Percentiles rank a stretch among this genome's conserved stretches.
phyloP scores from a whole-genome alignment of 192 early-diverging fungal genomes.

The Umbelopsis vinacea region DNA sequence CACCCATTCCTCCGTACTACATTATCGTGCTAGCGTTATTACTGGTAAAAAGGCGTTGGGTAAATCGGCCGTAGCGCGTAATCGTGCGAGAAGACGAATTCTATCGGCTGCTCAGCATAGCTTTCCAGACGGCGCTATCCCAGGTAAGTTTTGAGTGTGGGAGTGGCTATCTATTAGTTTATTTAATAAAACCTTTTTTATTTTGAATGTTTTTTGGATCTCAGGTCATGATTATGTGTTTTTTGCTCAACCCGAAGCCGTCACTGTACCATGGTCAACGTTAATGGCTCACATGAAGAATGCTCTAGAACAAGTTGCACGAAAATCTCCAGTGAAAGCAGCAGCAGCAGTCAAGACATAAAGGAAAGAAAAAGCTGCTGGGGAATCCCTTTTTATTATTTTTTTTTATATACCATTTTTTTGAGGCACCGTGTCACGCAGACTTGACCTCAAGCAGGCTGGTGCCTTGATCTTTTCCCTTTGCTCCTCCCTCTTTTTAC shows the following conservation, averaged over 20 bases:
- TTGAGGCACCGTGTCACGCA: constrained; percentile 1
- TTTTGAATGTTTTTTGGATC: no score
- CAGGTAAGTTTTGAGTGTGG: constrained; percentile 8
- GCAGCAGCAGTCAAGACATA: not conserved
- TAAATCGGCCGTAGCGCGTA: constrained; percentile 4
- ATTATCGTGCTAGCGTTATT: not conserved
- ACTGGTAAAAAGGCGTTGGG: constrained; percentile 17
- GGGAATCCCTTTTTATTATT: no score
- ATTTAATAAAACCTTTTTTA: not conserved
- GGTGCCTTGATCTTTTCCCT: not conserved
- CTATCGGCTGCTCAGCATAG: not conserved
- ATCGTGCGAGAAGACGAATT: constrained; percentile 4
- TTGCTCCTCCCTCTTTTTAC: not conserved
- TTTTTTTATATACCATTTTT: constrained; percentile 1
- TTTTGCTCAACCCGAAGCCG: constrained; percentile 12
- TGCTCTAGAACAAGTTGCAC: constrained; percentile 20
- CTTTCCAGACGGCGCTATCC: not conserved
- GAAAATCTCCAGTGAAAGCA: not conserved
- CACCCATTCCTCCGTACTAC: not conserved
- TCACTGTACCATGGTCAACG: constrained; percentile 10
- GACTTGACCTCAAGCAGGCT: not conserved
- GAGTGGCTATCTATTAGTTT: no score
- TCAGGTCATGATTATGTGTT: constrained; percentile 20
- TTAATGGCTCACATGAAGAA: constrained; percentile 19
- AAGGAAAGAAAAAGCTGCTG: not conserved